Evolutionary conservation across 148 eudicot genomes (phyloP).

Genomic region (Cornus suecica): DNA sequence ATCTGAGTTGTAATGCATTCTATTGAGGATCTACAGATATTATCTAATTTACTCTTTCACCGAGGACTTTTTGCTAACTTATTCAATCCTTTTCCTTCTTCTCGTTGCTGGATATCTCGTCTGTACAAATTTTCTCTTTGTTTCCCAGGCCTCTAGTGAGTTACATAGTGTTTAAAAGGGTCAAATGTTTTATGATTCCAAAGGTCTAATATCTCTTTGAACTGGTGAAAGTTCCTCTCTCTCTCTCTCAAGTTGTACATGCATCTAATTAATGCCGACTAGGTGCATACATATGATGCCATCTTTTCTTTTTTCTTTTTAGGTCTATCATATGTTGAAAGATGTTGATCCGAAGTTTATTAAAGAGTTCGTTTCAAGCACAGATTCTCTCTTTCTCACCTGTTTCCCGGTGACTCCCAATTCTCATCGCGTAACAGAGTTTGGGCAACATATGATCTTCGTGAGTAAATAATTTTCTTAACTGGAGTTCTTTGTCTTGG

Average conservation of each 20-base stretch:
- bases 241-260: not conserved
- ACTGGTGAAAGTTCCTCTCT: not conserved
- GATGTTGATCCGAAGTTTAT: conserved; percentile 56
- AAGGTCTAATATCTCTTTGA: not conserved
- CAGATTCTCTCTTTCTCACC: conserved; percentile 54
- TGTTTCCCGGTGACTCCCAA: conserved; percentile 86
- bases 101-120: no score
- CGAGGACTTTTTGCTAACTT: not conserved
- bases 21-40: not conserved
- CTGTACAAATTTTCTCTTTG: no score
- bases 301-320: conserved; percentile 17
- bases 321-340: conserved; percentile 59
- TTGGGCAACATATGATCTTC: conserved; percentile 63
- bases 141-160: no score
- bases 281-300: not conserved
- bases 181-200: no score
- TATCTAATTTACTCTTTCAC: no score
- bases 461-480: conserved; percentile 37
- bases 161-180: no score
- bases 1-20: not conserved
- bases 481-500: conserved; percentile 19
- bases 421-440: conserved; percentile 80
- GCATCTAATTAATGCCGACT: not conserved
- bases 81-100: no score
- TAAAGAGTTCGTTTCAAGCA: conserved; percentile 44